These are phyloP conservation scores for Crithidia sp. DNA, from an alignment of 208 protist genomes.

Conservation along the genomic window DNA sequence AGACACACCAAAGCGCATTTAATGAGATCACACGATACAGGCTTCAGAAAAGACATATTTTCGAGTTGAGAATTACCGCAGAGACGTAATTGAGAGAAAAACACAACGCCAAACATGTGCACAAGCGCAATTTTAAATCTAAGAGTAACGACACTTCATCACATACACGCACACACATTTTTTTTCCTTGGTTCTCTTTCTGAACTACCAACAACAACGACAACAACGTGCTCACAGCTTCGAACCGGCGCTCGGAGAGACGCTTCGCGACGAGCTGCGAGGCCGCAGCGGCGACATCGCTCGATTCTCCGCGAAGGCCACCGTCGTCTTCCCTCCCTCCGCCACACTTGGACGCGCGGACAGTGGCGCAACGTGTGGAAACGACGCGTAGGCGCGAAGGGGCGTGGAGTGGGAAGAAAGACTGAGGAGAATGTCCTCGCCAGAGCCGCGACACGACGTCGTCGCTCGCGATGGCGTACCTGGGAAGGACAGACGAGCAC, in stretches of 20 bases:
- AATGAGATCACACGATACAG: too few species aligned
- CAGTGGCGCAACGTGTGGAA: neutral
- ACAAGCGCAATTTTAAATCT: too few species aligned
- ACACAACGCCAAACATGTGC: too few species aligned
- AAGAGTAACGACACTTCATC: too few species aligned
- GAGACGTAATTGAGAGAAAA: too few species aligned
- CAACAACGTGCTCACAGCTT: slow-evolving; percentile 11
- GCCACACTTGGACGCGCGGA: neutral
- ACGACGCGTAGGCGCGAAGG: neutral
- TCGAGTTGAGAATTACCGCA: too few species aligned
- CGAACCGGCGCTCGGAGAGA: slow-evolving; percentile 11
- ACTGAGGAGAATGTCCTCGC: slow-evolving; percentile 31
- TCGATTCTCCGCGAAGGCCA: neutral
- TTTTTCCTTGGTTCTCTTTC: neutral
- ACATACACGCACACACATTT: neutral
- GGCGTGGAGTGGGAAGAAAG: slow-evolving; percentile 29
- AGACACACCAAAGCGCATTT: neutral
- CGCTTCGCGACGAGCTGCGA: slow-evolving; percentile 4
- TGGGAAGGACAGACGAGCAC: slow-evolving; percentile 6
- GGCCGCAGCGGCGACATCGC: neutral
- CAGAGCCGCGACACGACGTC: slow-evolving; percentile 28
- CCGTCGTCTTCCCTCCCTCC: neutral
- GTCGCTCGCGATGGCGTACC: neutral
- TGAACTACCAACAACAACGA: neutral
- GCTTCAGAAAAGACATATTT: too few species aligned